Base-by-base conservation (phyloP, 2,329 filamentous ascomycete species). In the Bipolaris sorokiniana region DNA sequence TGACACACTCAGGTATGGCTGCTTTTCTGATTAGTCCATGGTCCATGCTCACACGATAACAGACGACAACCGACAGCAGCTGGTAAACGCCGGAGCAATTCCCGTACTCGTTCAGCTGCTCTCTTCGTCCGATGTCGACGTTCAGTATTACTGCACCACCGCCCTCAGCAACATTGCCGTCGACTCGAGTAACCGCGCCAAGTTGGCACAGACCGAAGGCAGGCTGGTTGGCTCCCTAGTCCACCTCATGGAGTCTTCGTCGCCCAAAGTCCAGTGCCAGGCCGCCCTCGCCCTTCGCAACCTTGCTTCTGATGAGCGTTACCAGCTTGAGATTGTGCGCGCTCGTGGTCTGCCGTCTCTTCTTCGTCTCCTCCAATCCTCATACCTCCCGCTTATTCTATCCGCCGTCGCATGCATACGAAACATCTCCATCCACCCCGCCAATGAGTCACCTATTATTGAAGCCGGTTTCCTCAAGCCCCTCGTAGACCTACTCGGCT, bases 61-160 rank as follows among this genome's bases (percentile, higher is more conserved):
- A 95, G 95, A 98, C 76, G 95, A 99, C 78, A 99, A 99, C 77
- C 88, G 95, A 67, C 92, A 98, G 78, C 93, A 99, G 77, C 89
- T 99, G 26, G 95, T 99, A 65, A 96, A 96, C 66, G 95, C 95
- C 44, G 94, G 94, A 62, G 95, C 95, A n/a, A 97, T 99, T 64
- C 95, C 95, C 5, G 94, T 99, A 7, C 87, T 99, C 23, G 95
- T 99, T 38, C 92, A 97, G 73, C 87, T 99, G 22, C 88, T 99
- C 44, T 92, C 91, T 7, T 98, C 95, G 23, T 82, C 89, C 56
- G 95, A 99, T 72, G 93, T 97, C 65, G 95, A 99, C 74, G 95
- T 99, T 31, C 95, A 99, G 80, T 99, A 99, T 79, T 99, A 99
- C 80, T 99, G 95, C 81, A 99, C 95, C 16, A 99, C 95, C 4